Percentiles rank a stretch among this genome's conserved stretches.
These are phyloP conservation scores for Ophiostoma tasmaniense DNA, from an alignment of 2,329 filamentous ascomycete genomes.

Conservation along the genomic window DNA sequence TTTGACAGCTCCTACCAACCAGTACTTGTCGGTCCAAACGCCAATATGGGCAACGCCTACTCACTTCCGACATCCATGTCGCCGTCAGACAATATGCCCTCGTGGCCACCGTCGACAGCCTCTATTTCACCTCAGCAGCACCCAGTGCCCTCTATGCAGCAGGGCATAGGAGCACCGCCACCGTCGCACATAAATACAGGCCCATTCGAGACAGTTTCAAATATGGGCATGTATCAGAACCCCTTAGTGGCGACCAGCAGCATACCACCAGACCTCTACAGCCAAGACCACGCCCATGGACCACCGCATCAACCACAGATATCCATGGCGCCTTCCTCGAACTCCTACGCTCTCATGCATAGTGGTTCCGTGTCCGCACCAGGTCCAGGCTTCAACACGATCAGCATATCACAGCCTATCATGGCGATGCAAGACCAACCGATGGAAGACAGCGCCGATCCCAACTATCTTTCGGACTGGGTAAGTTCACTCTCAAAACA, in stretches of 20 bases:
- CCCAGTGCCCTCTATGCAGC: neutral
- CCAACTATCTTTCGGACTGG: neutral
- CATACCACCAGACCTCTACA: neutral
- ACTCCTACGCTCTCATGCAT: neutral
- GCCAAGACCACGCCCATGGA: neutral
- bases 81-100: neutral
- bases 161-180: neutral
- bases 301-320: neutral
- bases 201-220: conserved; percentile 5
- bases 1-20: neutral
- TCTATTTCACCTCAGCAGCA: conserved; percentile 2
- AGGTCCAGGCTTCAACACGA: neutral
- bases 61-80: neutral
- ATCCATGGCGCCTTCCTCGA: neutral
- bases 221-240: conserved; percentile 2
- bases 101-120: neutral
- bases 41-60: neutral
- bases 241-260: neutral
- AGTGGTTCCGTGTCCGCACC: neutral
- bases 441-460: conserved; percentile 1
- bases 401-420: neutral
- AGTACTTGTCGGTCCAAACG: neutral
- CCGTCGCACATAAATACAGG: neutral
- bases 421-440: neutral
- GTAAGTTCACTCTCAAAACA: neutral